Evolutionary conservation across 768 basidiomycete genomes (phyloP).

Genomic region (Pleurotus giganteus): DNA sequence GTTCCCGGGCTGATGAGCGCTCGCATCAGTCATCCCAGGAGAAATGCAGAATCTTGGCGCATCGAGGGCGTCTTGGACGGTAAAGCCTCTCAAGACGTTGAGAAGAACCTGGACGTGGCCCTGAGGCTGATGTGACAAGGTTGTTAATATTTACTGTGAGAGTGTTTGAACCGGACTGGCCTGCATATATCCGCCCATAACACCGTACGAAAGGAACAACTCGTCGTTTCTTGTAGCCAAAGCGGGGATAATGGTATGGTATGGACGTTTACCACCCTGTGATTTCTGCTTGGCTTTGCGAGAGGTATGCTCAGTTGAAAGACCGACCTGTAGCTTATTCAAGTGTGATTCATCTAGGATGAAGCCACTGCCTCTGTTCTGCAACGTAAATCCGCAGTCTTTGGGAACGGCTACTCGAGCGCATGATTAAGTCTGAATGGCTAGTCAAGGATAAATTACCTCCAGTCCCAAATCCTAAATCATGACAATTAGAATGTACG

Average conservation of each 20-base stretch:
- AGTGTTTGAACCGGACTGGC: constrained; percentile 24
- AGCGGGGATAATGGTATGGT: constrained; percentile 95
- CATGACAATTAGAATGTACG: not conserved
- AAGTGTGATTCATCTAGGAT: constrained; percentile 77
- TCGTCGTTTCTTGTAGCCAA: constrained; percentile 77
- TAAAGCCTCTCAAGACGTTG: constrained; percentile 86
- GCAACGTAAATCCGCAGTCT: constrained; percentile 94
- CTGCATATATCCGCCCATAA: constrained; percentile 94
- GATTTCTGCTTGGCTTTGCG: not conserved
- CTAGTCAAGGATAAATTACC: constrained; percentile 36
- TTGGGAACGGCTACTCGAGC: constrained; percentile 74
- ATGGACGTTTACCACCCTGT: constrained; percentile 77
- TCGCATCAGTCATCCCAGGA: constrained; percentile 67
- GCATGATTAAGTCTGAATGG: not conserved
- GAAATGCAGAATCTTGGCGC: constrained; percentile 97
- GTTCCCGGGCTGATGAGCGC: constrained; percentile 39
- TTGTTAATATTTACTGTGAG: not conserved
- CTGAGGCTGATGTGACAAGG: constrained; percentile 60
- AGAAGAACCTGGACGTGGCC: constrained; percentile 94
- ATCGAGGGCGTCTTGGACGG: constrained; percentile 87
- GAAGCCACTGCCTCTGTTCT: constrained; percentile 91
- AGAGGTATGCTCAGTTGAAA: not conserved
- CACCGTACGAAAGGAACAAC: constrained; percentile 85
- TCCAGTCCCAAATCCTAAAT: constrained; percentile 82
- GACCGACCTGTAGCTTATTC: constrained; percentile 69